Conservation (phyloP, 768 basidiomycete genomes). For the Naganishia kalamii region DNA sequence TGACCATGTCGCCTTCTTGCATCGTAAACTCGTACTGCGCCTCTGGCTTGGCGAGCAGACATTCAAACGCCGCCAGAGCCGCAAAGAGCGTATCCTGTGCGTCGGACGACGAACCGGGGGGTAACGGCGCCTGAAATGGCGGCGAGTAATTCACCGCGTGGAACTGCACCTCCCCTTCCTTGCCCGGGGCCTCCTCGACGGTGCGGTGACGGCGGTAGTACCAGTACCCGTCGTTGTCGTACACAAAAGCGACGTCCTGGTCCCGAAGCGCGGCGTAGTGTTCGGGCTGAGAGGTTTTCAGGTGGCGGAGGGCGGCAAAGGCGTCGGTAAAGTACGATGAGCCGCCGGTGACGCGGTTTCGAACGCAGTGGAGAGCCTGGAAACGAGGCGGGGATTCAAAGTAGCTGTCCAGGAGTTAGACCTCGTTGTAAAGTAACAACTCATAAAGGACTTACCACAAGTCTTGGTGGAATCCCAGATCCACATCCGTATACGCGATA, state of each 20-base stretch:
- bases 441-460: constrained; percentile 58
- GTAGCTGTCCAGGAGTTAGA: constrained; percentile 55
- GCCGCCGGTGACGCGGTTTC: constrained; percentile 77
- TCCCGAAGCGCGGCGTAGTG: constrained; percentile 58
- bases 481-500: constrained; percentile 88
- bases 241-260: constrained; percentile 76
- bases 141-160: constrained; percentile 82
- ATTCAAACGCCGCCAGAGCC: constrained; percentile 60
- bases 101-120: constrained; percentile 46
- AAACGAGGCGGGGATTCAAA: constrained; percentile 85
- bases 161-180: constrained; percentile 43
- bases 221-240: constrained; percentile 83
- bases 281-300: constrained; percentile 52
- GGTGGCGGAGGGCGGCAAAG: constrained; percentile 56
- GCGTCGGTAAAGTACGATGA: constrained; percentile 81
- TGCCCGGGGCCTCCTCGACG: constrained; percentile 54
- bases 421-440: not conserved
- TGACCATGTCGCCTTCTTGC: constrained; percentile 71
- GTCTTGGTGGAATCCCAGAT: constrained; percentile 87
- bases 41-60: constrained; percentile 54
- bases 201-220: constrained; percentile 67
- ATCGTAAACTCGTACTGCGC: constrained; percentile 62
- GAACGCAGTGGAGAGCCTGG: constrained; percentile 84
- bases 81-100: constrained; percentile 21
- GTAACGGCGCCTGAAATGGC: constrained; percentile 83